Base-by-base conservation (phyloP, 768 basidiomycete species). In the Phlegmacium glaucopus region DNA sequence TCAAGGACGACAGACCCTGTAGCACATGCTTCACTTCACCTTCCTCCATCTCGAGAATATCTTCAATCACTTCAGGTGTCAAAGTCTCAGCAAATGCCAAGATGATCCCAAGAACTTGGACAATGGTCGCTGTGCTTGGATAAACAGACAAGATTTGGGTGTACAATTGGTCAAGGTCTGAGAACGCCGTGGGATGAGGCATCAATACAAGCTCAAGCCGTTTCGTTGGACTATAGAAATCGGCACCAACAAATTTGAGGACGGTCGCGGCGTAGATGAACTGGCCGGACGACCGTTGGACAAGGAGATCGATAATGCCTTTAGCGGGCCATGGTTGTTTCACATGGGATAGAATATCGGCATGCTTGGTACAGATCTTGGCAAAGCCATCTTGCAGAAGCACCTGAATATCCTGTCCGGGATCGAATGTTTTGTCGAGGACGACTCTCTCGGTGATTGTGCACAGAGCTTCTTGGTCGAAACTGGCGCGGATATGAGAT, bases 101-200 rank as follows among this genome's bases (percentile, higher is more conserved):
- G 30, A 39, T 35, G 27, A 47, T 27, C n/a, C 51, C 39, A 5
- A 51, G 34, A 15, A 50, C 43, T n/a, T 22, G 39, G 16, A 40
- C 6, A 30, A 49, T 32, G 9, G 22, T 27, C 12, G 32, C 13
- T 9, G 34, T 35, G 41, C 45, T 17, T 10, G 32, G 34, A 36
- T 39, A 27, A 13, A 29, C 39, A 6, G 49, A 51, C 8, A 59
- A 32, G 13, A 59, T 54, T 25, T 54, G 52, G 1, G 17, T 15
- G 30, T 60, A 60, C 8, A 60, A 45, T n/a, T 34, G 27, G 29
- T 56, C 55, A 12, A 56, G 47, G 13, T 34, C 37, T 10, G 52
- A 49, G 22, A 47, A 45, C 8, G 46, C 32, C 10, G 43, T 39
- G 25, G 47, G 35, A 9, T 39, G 8, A 4, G 52, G 37, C 10